A percentile compares a stretch with the other conserved stretches of the same genome.
Evolutionary conservation across 306 rosid genomes (phyloP).

Genomic region (Ammopiptanthus mongolicus): DNA sequence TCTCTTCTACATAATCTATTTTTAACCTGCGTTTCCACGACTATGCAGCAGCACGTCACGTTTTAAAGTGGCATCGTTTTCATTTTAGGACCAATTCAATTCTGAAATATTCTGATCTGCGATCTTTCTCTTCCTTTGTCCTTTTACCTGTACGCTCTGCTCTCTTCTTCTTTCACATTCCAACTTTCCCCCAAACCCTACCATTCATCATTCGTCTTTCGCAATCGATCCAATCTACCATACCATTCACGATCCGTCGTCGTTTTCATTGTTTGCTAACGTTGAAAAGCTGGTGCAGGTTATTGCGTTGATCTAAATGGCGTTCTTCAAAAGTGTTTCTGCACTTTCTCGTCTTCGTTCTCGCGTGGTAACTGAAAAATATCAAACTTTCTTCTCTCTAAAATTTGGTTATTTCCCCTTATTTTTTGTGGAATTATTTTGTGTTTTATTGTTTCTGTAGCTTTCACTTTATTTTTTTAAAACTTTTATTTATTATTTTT

Average conservation of each 20-base stretch:
- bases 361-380: slow-evolving; percentile 51
- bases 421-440: not conserved
- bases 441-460: not conserved
- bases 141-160: not conserved
- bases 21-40: not conserved
- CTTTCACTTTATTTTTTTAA: not conserved
- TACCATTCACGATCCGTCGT: not conserved
- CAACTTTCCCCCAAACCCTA: too few species aligned
- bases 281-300: slow-evolving; percentile 12
- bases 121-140: slow-evolving; percentile 9
- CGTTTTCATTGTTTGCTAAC: not conserved
- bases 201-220: not conserved
- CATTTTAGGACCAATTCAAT: slow-evolving; percentile 25
- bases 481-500: not conserved
- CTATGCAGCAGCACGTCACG: not conserved
- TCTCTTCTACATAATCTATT: not conserved
- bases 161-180: not conserved
- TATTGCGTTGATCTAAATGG: slow-evolving; percentile 27
- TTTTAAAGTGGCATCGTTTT: not conserved
- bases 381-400: not conserved
- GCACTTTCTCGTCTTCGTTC: slow-evolving; percentile 82
- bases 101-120: not conserved
- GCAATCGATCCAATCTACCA: too few species aligned
- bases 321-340: slow-evolving; percentile 59
- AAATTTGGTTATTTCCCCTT: not conserved